Conservation (phyloP, 352 stramenopile species). For the Saprolegnia parasitica region DNA sequence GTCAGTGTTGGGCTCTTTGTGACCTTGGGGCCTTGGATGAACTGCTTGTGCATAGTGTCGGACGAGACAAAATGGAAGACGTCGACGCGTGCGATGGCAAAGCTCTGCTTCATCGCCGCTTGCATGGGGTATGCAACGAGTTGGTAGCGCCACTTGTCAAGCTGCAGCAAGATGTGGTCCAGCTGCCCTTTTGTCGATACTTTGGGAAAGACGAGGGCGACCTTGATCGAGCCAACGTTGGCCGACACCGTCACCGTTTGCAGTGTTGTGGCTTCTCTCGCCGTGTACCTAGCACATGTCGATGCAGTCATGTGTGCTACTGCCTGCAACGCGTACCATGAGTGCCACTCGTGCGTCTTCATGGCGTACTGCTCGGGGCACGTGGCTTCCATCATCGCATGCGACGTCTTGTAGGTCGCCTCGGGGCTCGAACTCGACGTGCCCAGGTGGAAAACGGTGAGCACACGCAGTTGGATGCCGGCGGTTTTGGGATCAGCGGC, state of each 20-base stretch:
- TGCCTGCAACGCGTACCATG: slow-evolving; percentile 22
- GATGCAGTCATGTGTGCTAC: not conserved
- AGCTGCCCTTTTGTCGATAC: not conserved
- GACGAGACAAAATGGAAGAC: not conserved
- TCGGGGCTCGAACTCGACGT: not conserved
- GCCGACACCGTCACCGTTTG: not conserved
- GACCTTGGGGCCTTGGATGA: slow-evolving; percentile 21
- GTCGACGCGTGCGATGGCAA: slow-evolving; percentile 10
- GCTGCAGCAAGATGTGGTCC: slow-evolving; percentile 5
- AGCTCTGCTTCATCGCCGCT: slow-evolving; percentile 7
- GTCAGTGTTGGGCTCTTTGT: not conserved
- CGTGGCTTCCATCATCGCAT: slow-evolving; percentile 19
- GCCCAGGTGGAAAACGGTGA: slow-evolving; percentile 21
- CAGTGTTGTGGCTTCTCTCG: not conserved
- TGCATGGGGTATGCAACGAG: slow-evolving; percentile 17
- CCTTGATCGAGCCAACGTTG: not conserved
- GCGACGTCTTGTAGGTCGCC: slow-evolving; percentile 1
- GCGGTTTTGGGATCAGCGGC: slow-evolving; percentile 16
- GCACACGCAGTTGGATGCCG: slow-evolving; percentile 21
- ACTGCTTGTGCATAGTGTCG: not conserved
- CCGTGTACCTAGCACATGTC: not conserved
- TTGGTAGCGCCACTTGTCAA: slow-evolving; percentile 6
- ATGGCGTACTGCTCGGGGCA: slow-evolving; percentile 9
- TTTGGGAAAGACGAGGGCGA: slow-evolving; percentile 19
- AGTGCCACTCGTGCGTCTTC: slow-evolving; percentile 18